These are phyloP conservation scores for Malus asiatica DNA, from an alignment of 306 rosid species.

Conservation along the genomic window DNA sequence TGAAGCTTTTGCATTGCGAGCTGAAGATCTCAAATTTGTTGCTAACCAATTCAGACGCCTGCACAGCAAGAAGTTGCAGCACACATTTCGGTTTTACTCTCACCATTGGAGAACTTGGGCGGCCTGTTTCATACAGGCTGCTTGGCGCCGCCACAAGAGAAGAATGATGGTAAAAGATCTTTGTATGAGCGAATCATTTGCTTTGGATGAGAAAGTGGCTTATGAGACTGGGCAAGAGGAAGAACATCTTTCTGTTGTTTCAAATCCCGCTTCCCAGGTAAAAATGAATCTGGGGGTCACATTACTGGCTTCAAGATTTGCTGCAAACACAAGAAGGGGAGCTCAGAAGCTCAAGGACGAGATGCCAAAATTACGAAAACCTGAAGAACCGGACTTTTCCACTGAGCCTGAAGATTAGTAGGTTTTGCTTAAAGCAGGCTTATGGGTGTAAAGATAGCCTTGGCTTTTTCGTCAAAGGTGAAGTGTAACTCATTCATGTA, in stretches of 20 bases:
- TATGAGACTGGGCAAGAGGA: conserved; percentile 38
- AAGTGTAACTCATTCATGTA: neutral
- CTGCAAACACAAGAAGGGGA: conserved; percentile 86
- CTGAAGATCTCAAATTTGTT: conserved; percentile 92
- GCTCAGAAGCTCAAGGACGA: conserved; percentile 78
- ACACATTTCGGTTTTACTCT: conserved; percentile 87
- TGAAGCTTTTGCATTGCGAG: conserved; percentile 91
- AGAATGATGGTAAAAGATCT: conserved; percentile 50
- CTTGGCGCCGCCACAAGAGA: conserved; percentile 81
- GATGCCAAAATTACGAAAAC: conserved; percentile 72
- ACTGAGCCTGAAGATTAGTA: conserved; percentile 57
- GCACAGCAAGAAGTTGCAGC: conserved; percentile 96
- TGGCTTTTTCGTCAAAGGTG: neutral
- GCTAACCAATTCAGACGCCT: conserved; percentile 95
- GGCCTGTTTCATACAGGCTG: conserved; percentile 98
- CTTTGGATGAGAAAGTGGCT: conserved; percentile 27
- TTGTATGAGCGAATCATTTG: conserved; percentile 45
- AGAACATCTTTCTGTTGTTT: conserved; percentile 19
- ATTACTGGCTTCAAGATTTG: conserved; percentile 82
- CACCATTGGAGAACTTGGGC: conserved; percentile 99
- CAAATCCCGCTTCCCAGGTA: conserved; percentile 52
- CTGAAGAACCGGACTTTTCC: conserved; percentile 91
- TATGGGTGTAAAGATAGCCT: neutral
- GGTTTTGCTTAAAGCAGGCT: conserved; percentile 2
- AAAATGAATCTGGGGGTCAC: conserved; percentile 75